These are phyloP conservation scores for Avena sativa DNA, from an alignment of 176 grass and related monocot genomes.

Conservation along the genomic window DNA sequence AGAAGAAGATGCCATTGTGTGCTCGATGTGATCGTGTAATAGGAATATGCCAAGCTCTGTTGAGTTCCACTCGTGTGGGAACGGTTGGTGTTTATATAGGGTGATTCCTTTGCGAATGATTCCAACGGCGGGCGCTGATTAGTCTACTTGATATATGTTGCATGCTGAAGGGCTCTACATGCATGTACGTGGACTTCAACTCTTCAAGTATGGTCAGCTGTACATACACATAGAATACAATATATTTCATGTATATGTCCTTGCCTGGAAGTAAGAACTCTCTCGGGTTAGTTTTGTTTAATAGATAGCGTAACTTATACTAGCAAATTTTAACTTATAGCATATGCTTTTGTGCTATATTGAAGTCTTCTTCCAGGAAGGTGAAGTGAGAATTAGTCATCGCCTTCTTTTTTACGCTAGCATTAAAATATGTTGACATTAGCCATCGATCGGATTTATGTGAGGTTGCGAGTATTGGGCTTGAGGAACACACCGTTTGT, in stretches of 20 bases:
- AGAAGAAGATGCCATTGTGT: not conserved
- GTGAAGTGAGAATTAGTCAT: too few species aligned
- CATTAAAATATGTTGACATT: too few species aligned
- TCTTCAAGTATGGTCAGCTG: not conserved
- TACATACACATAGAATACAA: not conserved
- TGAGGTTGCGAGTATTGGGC: too few species aligned
- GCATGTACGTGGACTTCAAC: not conserved
- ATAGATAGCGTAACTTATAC: not conserved
- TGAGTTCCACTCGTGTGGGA: not conserved
- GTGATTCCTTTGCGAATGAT: not conserved
- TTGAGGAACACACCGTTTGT: too few species aligned
- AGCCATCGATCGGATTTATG: too few species aligned
- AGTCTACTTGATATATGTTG: not conserved
- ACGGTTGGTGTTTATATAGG: conserved; percentile 4
- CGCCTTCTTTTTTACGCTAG: too few species aligned
- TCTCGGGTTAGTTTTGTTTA: not conserved
- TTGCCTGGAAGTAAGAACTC: not conserved
- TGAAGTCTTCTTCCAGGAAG: not conserved
- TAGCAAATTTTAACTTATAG: not conserved
- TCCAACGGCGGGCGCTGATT: not conserved
- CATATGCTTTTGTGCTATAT: not conserved
- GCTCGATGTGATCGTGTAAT: not conserved
- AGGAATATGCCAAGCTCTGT: not conserved
- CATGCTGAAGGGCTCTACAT: not conserved
- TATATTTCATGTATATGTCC: not conserved